Percentiles rank a stretch among this genome's conserved stretches.
Conservation (phyloP, 2,329 filamentous ascomycete species). For the Fusarium robinianum region DNA sequence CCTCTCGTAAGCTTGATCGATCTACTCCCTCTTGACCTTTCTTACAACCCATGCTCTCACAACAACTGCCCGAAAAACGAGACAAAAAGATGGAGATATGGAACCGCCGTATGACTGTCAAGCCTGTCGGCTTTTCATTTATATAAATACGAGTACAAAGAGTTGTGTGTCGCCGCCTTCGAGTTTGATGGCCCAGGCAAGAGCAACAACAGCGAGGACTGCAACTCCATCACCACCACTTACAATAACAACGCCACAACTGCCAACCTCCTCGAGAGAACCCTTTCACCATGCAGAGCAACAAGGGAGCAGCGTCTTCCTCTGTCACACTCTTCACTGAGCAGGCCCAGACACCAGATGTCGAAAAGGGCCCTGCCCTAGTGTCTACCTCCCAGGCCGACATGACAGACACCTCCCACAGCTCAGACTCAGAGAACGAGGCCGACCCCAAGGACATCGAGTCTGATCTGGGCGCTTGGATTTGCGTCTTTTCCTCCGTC, state of each 20-base stretch:
- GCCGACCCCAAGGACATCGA: slow-evolving; percentile 8
- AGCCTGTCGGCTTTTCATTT: background rate
- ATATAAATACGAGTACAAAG: slow-evolving; percentile 2
- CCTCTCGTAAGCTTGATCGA: background rate
- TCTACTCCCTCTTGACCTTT: too few species aligned
- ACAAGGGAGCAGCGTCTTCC: slow-evolving; percentile 1
- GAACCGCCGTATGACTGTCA: background rate
- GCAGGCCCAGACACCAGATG: background rate
- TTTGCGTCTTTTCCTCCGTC: slow-evolving; percentile 23
- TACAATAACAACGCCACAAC: too few species aligned
- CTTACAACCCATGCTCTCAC: slow-evolving; percentile 1
- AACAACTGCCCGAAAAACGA: background rate
- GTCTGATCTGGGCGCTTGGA: slow-evolving; percentile 17
- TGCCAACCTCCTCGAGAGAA: background rate
- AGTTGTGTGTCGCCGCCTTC: background rate
- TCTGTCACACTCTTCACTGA: background rate
- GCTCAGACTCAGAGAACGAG: slow-evolving; percentile 9
- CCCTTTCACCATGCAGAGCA: background rate
- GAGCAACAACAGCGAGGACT: background rate
- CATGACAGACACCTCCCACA: background rate
- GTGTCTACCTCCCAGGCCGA: background rate
- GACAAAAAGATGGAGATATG: slow-evolving; percentile 6
- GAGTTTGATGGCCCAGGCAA: background rate
- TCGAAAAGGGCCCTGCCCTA: slow-evolving; percentile 5
- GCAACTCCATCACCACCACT: background rate